Conservation (phyloP, 306 rosid genomes). For the Prunus davidiana region DNA sequence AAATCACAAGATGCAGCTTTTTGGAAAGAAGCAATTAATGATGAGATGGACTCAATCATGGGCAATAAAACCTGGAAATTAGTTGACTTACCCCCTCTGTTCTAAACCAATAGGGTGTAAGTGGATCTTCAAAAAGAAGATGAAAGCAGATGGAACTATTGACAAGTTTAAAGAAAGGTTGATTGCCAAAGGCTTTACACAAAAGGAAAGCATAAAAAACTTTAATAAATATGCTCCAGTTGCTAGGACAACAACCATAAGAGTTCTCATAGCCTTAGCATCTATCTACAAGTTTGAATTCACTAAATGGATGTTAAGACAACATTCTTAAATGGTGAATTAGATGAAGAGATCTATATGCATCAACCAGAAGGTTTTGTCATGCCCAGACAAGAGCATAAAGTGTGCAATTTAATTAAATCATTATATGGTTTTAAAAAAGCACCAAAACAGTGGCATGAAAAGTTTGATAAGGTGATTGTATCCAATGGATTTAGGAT, state of each 20-base stretch:
- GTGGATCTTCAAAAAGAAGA: too few relatives aligned
- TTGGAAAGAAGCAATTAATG: too few relatives aligned
- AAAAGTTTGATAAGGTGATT: too few relatives aligned
- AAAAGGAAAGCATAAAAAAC: neutral
- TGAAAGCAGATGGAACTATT: neutral
- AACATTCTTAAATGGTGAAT: neutral
- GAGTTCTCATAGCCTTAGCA: neutral
- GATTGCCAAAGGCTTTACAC: neutral
- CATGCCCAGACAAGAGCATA: neutral
- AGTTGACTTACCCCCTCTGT: too few relatives aligned
- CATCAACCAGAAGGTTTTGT: neutral
- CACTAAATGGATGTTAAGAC: too few relatives aligned
- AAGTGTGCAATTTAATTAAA: too few relatives aligned
- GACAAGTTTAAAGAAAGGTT: neutral
- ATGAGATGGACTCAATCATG: too few relatives aligned
- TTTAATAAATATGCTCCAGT: neutral
- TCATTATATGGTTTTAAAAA: neutral
- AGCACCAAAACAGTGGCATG: too few relatives aligned
- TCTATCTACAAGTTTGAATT: neutral
- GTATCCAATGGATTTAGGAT: too few relatives aligned
- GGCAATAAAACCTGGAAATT: too few relatives aligned
- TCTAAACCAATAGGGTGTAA: too few relatives aligned
- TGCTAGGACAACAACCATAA: neutral
- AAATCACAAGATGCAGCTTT: too few relatives aligned
- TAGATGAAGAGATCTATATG: neutral